Evolutionary conservation across 2,329 filamentous ascomycete species (phyloP).

Genomic region (Emericellopsis atlantica): DNA sequence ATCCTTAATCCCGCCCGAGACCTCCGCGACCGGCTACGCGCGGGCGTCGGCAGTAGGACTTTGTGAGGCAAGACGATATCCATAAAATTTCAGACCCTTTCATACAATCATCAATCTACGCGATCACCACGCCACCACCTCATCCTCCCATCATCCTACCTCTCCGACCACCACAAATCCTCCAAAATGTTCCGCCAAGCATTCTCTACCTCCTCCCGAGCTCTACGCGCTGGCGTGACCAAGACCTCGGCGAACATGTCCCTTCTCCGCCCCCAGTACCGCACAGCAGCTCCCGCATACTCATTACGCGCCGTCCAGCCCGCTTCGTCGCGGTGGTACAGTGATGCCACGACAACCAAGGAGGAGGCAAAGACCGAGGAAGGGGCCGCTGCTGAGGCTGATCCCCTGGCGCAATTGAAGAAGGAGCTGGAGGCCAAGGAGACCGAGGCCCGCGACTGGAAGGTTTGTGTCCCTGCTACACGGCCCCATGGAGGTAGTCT

Average conservation of each 20-base stretch:
- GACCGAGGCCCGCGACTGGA: slow-evolving; percentile 57
- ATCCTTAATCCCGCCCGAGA: too few species aligned
- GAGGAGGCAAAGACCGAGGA: slow-evolving; percentile 14
- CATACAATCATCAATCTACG: neutral
- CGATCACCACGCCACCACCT: neutral
- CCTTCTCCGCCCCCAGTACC: slow-evolving; percentile 23
- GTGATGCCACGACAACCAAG: slow-evolving; percentile 25
- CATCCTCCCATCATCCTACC: neutral
- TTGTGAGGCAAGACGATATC: neutral
- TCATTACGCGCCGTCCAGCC: slow-evolving; percentile 23
- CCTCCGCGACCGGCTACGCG: neutral
- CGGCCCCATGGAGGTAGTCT: too few species aligned
- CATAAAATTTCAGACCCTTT: slow-evolving; percentile 3
- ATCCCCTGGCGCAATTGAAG: slow-evolving; percentile 30
- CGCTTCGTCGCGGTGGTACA: slow-evolving; percentile 31
- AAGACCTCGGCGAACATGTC: slow-evolving; percentile 21
- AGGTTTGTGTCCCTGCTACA: slow-evolving; percentile 42
- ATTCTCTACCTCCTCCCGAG: slow-evolving; percentile 27
- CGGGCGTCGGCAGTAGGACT: neutral
- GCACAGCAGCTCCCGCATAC: slow-evolving; percentile 18
- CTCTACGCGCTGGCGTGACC: slow-evolving; percentile 26
- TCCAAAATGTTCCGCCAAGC: slow-evolving; percentile 31
- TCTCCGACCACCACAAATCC: neutral
- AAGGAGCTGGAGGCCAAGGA: slow-evolving; percentile 40
- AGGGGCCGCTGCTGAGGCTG: slow-evolving; percentile 14